Conservation (phyloP, 2,329 filamentous ascomycete genomes). For the Trichophyton verrucosum region DNA sequence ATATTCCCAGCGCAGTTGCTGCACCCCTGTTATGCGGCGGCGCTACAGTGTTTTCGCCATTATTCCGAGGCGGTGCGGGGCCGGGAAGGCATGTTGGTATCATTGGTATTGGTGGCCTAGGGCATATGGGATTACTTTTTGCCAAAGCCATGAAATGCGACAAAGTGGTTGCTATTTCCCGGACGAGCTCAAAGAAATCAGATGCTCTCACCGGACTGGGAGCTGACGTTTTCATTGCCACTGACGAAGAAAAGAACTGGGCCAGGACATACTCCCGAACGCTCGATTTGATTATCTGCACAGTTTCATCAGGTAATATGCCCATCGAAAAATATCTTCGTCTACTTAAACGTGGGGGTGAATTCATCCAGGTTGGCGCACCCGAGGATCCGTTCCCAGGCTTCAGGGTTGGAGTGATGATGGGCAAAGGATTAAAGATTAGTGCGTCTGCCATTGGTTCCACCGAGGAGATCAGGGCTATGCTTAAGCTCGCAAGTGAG, state of each 20-base stretch:
- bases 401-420: conserved; percentile 47
- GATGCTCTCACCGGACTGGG: conserved; percentile 43
- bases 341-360: conserved; percentile 47
- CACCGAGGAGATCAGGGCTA: conserved; percentile 31
- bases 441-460: conserved; percentile 38
- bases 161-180: conserved; percentile 45
- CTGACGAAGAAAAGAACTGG: conserved; percentile 46
- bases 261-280: conserved; percentile 35
- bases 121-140: conserved; percentile 61
- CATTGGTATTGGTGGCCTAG: conserved; percentile 59
- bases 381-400: conserved; percentile 47
- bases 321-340: conserved; percentile 49
- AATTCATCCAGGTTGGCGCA: conserved; percentile 54
- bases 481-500: conserved; percentile 33
- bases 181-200: conserved; percentile 37
- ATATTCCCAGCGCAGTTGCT: conserved; percentile 38
- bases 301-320: conserved; percentile 49
- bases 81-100: conserved; percentile 61
- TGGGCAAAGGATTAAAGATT: conserved; percentile 44
- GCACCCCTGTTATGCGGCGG: conserved; percentile 69
- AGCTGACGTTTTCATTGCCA: conserved; percentile 45
- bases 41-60: conserved; percentile 58
- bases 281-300: conserved; percentile 44
- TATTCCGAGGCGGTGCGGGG: conserved; percentile 54
- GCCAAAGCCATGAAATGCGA: conserved; percentile 59